Base-by-base conservation (phyloP, 75 land plant genomes). In the Sequoiadendron giganteum region DNA sequence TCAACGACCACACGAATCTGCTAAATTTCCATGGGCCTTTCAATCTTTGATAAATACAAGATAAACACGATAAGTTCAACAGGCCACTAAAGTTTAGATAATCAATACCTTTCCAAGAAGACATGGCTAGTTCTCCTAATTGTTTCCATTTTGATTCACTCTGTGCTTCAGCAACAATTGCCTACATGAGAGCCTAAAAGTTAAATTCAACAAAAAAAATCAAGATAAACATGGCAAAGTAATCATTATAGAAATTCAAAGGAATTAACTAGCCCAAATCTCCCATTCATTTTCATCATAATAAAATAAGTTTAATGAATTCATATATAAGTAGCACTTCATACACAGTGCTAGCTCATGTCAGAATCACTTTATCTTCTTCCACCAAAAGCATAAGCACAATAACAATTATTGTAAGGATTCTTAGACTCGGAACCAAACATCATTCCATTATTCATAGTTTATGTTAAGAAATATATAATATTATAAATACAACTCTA, bases 71-170 rank as follows among this genome's bases (percentile, higher is more conserved):
- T 25, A 25, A 87, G 54, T 77, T 72, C 19, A 16, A 47, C 5
- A 15, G 30, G 3, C 58, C 48, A 32, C 3, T 10, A 25, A 48
- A 86, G 13, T 30, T 54, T 54, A 45, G 56, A 7, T 19, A 73
- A 52, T 3, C 38, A 48, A 88, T 86, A 97, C 99, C 98, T 95
- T 95, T 87, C 99, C 99, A 87, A n/a, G 93, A 89, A 80, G 99
- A 96, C 96, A 98, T 96, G 34, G 99, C 99, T 87, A 98, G 84
- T 86, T 98, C 97, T 79, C 99, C 99, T 85, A 98, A 91, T 80
- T 98, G 99, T 91, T 95, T 98, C 99, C 99, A 98, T 90, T 97
- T 98, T 30, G 98, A 95, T n/a, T n/a, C n/a, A n/a, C n/a, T n/a
- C n/a, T n/a, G n/a, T n/a, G n/a, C n/a, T n/a, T n/a, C n/a, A n/a